Evolutionary conservation across 805 yeast genomes (phyloP).

Genomic region (Pichia nakasei): DNA sequence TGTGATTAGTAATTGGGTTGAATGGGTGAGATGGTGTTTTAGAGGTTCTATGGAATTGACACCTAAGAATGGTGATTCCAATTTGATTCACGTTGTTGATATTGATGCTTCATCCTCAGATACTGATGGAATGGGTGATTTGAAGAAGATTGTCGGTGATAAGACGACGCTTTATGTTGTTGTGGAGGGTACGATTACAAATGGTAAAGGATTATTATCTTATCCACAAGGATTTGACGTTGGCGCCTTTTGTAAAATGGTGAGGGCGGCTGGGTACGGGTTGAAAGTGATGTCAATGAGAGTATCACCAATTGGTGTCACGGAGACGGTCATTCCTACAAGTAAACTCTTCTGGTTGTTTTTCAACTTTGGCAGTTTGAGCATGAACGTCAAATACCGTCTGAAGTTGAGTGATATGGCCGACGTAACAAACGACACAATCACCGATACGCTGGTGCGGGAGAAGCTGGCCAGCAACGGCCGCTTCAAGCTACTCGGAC

Average conservation of each 20-base stretch:
- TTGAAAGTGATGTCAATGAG: conserved; percentile 31
- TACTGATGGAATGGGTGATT: conserved; percentile 4
- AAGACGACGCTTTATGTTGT: conserved; percentile 41
- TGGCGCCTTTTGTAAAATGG: conserved; percentile 6
- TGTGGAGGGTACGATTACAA: conserved; percentile 79
- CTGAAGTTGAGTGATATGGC: conserved; percentile 18
- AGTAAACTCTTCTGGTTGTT: conserved; percentile 7
- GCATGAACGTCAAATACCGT: conserved; percentile 14
- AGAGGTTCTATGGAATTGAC: conserved; percentile 6
- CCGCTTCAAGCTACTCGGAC: conserved; percentile 40
- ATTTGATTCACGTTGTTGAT: conserved; percentile 3
- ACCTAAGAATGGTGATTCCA: background rate
- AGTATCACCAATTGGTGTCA: conserved; percentile 28
- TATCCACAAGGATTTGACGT: conserved; percentile 29
- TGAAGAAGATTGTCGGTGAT: conserved; percentile 5
- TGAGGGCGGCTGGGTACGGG: conserved; percentile 1
- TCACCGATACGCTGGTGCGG: conserved; percentile 13
- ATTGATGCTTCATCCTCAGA: conserved; percentile 7
- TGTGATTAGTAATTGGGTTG: background rate
- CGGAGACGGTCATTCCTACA: conserved; percentile 28
- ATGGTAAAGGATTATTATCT: conserved; percentile 68
- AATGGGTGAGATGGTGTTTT: conserved; percentile 11
- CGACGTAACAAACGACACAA: background rate
- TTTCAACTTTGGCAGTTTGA: conserved; percentile 9
- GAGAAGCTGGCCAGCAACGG: conserved; percentile 35